Evolutionary conservation across 2,329 filamentous ascomycete species (phyloP).

Genomic region (Stemphylium lycopersici): DNA sequence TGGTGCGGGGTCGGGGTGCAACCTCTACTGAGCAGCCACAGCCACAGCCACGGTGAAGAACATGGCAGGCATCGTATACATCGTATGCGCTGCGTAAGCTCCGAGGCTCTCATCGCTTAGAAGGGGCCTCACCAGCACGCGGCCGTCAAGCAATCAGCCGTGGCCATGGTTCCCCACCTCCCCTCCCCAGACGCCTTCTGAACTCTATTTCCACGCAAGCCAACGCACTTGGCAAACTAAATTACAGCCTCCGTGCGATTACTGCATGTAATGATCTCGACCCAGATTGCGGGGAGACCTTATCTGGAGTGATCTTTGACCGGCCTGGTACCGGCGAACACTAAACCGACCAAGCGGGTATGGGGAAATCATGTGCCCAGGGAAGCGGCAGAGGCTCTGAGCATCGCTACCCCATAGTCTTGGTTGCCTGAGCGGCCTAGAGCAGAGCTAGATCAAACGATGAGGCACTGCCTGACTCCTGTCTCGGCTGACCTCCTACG

Average conservation of each 20-base stretch:
- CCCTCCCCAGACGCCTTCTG: slow-evolving; percentile 10
- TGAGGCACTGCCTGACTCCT: not conserved
- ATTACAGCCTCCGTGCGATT: not conserved
- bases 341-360: slow-evolving; percentile 9
- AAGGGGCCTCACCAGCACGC: not conserved
- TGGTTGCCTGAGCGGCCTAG: not conserved
- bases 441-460: not conserved
- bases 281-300: slow-evolving; percentile 11
- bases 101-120: not conserved
- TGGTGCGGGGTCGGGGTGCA: not conserved
- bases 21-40: slow-evolving; percentile 1
- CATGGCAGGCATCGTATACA: not conserved
- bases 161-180: not conserved
- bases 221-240: not conserved
- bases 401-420: not conserved
- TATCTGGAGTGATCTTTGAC: not conserved
- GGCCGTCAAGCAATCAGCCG: slow-evolving; percentile 4
- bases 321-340: slow-evolving; percentile 8
- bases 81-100: not conserved
- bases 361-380: slow-evolving; percentile 6
- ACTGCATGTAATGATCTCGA: slow-evolving; percentile 7
- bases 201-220: slow-evolving; percentile 1
- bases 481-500: not conserved
- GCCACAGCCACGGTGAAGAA: not conserved
- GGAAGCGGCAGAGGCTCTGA: not conserved